Evolutionary conservation across 495 filamentous ascomycete species (phyloP).

Genomic region (Podospora tetraspora): DNA sequence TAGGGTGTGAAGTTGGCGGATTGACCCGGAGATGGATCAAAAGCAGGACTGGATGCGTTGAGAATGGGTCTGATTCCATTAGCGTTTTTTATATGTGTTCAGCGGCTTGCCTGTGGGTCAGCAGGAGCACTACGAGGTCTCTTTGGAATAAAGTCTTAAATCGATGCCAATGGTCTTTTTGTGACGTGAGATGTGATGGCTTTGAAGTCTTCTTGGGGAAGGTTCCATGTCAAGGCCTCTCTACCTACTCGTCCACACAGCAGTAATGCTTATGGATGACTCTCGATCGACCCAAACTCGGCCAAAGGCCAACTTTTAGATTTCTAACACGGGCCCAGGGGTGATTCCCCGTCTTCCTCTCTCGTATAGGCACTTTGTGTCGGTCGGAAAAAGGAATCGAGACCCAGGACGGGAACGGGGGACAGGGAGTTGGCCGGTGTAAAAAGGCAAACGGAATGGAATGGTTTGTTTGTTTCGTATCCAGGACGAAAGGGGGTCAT

Average conservation of each 20-base stretch:
- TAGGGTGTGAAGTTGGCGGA: neutral
- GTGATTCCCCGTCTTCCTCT: too few species aligned
- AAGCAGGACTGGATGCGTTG: neutral
- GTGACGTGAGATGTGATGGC: neutral
- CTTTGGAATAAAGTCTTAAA: neutral
- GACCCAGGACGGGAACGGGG: too few species aligned
- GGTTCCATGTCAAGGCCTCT: neutral
- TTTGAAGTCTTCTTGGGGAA: neutral
- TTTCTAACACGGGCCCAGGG: too few species aligned
- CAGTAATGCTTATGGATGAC: neutral
- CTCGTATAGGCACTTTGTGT: neutral
- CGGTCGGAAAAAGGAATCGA: neutral
- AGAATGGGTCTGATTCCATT: neutral
- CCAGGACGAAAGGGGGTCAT: neutral
- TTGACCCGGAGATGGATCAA: neutral
- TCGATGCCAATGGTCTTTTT: neutral
- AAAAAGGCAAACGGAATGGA: too few species aligned
- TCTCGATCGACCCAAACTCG: neutral
- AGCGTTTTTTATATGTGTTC: neutral
- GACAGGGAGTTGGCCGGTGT: too few species aligned
- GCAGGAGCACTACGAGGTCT: neutral
- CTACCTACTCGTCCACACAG: too few species aligned
- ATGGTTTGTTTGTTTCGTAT: neutral
- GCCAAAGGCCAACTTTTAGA: neutral
- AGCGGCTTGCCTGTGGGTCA: neutral